phyloP scores from a whole-genome alignment of 192 early-diverging fungal species.

The Coemansia sp. region DNA sequence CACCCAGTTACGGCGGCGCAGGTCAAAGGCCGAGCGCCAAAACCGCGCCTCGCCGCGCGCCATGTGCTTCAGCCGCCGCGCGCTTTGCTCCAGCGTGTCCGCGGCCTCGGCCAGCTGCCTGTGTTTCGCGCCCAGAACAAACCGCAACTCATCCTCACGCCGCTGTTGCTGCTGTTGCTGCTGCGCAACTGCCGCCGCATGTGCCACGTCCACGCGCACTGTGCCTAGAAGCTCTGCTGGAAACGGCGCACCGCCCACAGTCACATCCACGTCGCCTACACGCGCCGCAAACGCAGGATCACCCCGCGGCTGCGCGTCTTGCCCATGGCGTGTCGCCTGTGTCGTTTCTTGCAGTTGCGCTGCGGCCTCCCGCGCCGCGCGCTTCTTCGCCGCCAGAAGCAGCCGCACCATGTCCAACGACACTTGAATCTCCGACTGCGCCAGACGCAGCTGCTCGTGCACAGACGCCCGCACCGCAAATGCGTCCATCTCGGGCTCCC shows the following conservation, averaged over 20 bases:
- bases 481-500: conserved; percentile 23
- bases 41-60: conserved; percentile 22
- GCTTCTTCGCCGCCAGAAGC: conserved; percentile 37
- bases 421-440: conserved; percentile 48
- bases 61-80: conserved; percentile 13
- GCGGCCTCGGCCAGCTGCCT: conserved; percentile 37
- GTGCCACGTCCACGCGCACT: conserved; percentile 11
- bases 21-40: conserved; percentile 43
- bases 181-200: too few relatives aligned
- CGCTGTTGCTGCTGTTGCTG: conserved; percentile 5
- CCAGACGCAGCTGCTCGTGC: conserved; percentile 34
- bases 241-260: conserved; percentile 35
- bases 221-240: conserved; percentile 33
- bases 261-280: conserved; percentile 29
- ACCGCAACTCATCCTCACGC: conserved; percentile 23
- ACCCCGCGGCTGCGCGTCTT: neutral
- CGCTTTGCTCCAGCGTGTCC: conserved; percentile 21
- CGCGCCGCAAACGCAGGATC: conserved; percentile 14
- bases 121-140: conserved; percentile 50
- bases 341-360: neutral
- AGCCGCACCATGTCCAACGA: conserved; percentile 47
- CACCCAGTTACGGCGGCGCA: conserved; percentile 34
- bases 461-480: conserved; percentile 32
- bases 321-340: conserved; percentile 14
- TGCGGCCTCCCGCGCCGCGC: conserved; percentile 5